Percentiles rank a stretch among this genome's conserved stretches.
These are phyloP conservation scores for Pleurotus tuoliensis DNA, from an alignment of 768 basidiomycete genomes.

Conservation along the genomic window DNA sequence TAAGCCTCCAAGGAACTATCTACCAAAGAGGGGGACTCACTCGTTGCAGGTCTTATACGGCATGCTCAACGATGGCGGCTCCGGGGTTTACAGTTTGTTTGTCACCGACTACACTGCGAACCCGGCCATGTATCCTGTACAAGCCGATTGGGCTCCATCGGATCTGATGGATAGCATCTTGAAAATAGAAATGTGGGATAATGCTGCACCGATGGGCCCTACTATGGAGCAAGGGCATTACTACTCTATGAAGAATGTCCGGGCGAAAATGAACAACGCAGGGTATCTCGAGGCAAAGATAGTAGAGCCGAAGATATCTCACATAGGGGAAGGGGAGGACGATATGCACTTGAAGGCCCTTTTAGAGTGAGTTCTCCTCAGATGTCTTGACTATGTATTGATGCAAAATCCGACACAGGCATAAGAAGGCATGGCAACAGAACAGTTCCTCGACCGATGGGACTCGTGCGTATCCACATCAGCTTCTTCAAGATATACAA, in stretches of 20 bases:
- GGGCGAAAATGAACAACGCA: constrained; percentile 33
- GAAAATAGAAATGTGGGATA: constrained; percentile 60
- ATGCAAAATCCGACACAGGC: constrained; percentile 29
- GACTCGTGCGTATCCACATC: constrained; percentile 31
- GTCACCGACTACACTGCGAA: constrained; percentile 67
- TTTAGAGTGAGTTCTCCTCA: constrained; percentile 39
- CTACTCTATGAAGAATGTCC: constrained; percentile 51
- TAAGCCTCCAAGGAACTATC: constrained; percentile 19
- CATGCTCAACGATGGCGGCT: constrained; percentile 29
- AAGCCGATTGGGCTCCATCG: constrained; percentile 43
- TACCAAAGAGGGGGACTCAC: too few relatives aligned
- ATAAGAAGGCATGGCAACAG: constrained; percentile 43
- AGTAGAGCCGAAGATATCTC: constrained; percentile 36
- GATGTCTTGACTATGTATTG: neutral
- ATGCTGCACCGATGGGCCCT: constrained; percentile 35
- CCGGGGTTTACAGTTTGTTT: constrained; percentile 41
- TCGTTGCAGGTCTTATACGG: constrained; percentile 44
- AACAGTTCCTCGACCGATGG: constrained; percentile 11
- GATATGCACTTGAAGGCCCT: constrained; percentile 42
- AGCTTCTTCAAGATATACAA: constrained; percentile 43
- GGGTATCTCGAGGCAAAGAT: constrained; percentile 55
- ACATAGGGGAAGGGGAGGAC: constrained; percentile 34
- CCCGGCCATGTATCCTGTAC: constrained; percentile 23
- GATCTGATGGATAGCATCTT: constrained; percentile 41
- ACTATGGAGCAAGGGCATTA: constrained; percentile 46